A percentile compares a stretch with the other conserved stretches of the same genome.
These are phyloP conservation scores for Atkinsonella hypoxylon DNA, from an alignment of 2,329 filamentous ascomycete species.

Conservation along the genomic window DNA sequence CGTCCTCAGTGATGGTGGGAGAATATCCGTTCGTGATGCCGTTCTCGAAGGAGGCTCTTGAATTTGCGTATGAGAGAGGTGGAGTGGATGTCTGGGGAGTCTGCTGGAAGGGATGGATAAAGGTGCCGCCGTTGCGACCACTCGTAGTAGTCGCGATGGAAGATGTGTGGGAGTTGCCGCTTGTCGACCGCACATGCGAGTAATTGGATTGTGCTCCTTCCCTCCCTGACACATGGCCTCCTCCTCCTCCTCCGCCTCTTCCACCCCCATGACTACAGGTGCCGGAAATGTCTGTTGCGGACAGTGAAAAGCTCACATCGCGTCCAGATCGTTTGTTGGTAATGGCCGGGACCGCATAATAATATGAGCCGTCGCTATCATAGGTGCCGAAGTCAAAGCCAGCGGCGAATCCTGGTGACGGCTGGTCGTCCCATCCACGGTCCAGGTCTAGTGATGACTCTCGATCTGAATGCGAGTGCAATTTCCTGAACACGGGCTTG, in stretches of 20 bases:
- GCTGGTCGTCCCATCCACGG: constrained; percentile 45
- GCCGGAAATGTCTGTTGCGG: constrained; percentile 21
- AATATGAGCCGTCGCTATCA: constrained; percentile 14
- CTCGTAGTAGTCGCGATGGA: constrained; percentile 45
- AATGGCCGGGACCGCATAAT: constrained; percentile 6
- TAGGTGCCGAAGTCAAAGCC: constrained; percentile 15
- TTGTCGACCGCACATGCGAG: constrained; percentile 46
- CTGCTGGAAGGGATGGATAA: constrained; percentile 55
- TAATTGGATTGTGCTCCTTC: constrained; percentile 22
- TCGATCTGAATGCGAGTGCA: constrained; percentile 40
- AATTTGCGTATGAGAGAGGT: constrained; percentile 46
- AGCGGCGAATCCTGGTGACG: constrained; percentile 8
- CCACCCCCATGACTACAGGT: neutral
- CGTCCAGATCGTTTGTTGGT: constrained; percentile 8
- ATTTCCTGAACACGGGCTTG: constrained; percentile 52
- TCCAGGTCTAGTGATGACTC: constrained; percentile 48
- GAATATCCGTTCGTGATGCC: constrained; percentile 27
- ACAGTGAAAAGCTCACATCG: constrained; percentile 37
- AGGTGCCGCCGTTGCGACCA: constrained; percentile 33
- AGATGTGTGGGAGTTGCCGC: constrained; percentile 40
- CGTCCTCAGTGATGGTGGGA: constrained; percentile 42
- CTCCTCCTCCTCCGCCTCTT: constrained; percentile 6
- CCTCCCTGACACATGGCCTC: neutral
- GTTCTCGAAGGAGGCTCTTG: constrained; percentile 38
- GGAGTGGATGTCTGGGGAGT: constrained; percentile 49